These are phyloP conservation scores for Fusarium dlaminii DNA, from an alignment of 2,329 filamentous ascomycete species.

Conservation along the genomic window DNA sequence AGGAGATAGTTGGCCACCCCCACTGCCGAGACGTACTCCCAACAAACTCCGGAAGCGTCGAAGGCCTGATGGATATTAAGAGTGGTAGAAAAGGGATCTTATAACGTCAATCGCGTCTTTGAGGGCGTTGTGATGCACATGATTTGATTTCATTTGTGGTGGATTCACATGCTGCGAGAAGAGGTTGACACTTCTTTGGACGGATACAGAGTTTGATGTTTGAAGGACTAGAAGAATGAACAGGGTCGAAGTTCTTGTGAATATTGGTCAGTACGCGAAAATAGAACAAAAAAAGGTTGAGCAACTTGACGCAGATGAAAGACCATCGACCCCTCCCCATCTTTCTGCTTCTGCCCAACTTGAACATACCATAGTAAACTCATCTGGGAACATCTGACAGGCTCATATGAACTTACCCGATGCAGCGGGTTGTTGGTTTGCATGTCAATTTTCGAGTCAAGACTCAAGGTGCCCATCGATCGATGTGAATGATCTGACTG, in stretches of 20 bases:
- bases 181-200: background rate
- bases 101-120: background rate
- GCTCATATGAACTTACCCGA: background rate
- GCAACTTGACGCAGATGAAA: background rate
- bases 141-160: background rate
- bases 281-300: background rate
- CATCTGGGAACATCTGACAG: background rate
- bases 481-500: background rate
- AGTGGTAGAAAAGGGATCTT: background rate
- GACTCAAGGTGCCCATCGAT: background rate
- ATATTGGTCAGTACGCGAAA: background rate
- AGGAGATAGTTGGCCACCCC: background rate
- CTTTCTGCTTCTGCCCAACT: background rate
- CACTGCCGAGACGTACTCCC: background rate
- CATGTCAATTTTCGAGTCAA: background rate
- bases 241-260: background rate
- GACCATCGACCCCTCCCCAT: background rate
- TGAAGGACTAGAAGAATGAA: background rate
- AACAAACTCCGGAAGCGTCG: background rate
- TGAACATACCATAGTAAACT: background rate
- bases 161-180: background rate
- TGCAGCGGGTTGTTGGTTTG: background rate
- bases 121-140: background rate
- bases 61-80: background rate
- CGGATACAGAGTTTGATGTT: background rate